Evolutionary conservation across 2,329 filamentous ascomycete species (phyloP), one percentile per base, ranked within the genome.

Genomic region (Colletotrichum kahawae): DNA sequence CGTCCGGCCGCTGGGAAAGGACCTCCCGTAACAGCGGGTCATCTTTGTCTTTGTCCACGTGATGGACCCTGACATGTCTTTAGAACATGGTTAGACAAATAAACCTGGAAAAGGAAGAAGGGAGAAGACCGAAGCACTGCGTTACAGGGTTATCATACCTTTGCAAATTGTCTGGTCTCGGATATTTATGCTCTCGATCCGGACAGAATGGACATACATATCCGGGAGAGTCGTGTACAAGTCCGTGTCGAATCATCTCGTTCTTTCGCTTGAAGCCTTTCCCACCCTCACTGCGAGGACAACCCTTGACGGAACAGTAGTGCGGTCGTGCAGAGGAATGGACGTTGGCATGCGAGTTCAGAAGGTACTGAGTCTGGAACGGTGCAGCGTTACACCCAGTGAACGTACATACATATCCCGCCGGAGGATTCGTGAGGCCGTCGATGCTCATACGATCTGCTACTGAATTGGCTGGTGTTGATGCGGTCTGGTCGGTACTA

Each of bases 151-250:
- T 5, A 33, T 82, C 90, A 78, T 88, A 97, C 95, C 96, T 92
- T 87, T 98, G 96, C 71, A 99, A 87, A 87, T 98, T 98, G 83
- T 99, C 97, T 38, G 97, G 97, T 79, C 97, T 90, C 7, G 97
- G 97, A 83, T 98, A 98, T 82, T 94, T 96, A 83, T 98, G 96
- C 82, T 98, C 95, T 78, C 95, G 90, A 80, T 98, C 95, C 2
- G 95, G 94, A 83, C 97, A 99, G 82, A 98, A 98, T 0, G 97
- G 97, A 83, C 97, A 99, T 34, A 98, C 93, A 81, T 98, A 99
- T 75, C 96, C 96, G 2, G 97, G 97, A 9, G 95, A 98, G 78
- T 95, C 93, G 81, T 99, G 97, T 5, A 98, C 97, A 4, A 98
- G 90, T 1, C 96, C 96, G 81, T 94, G 92, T 33, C 92, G 85